phyloP scores from a whole-genome alignment of 2,329 filamentous ascomycete genomes.

The Verticillium nonalfalfae region DNA sequence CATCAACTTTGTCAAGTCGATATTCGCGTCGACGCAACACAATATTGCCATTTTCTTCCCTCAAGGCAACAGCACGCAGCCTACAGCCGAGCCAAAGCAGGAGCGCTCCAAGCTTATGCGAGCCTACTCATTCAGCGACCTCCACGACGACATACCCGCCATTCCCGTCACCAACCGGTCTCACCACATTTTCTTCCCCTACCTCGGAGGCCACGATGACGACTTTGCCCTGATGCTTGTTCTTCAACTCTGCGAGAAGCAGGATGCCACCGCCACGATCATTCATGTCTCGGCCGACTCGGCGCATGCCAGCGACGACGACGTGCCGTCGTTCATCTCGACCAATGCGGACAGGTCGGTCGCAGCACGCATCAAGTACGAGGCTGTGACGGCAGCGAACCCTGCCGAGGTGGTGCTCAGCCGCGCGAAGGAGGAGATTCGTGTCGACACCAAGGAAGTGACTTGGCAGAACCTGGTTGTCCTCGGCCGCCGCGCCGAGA shows the following conservation, averaged over 20 bases:
- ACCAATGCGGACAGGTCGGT: slow-evolving; percentile 14
- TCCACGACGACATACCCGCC: slow-evolving; percentile 34
- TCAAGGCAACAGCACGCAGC: slow-evolving; percentile 46
- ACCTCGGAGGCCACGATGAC: slow-evolving; percentile 80
- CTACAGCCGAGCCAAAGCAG: slow-evolving; percentile 22
- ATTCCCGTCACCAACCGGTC: slow-evolving; percentile 59
- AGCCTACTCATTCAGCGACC: slow-evolving; percentile 51
- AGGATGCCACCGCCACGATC: slow-evolving; percentile 72
- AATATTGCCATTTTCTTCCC: slow-evolving; percentile 78
- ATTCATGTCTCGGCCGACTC: slow-evolving; percentile 33
- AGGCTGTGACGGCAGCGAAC: slow-evolving; percentile 5
- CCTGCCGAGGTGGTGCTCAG: slow-evolving; percentile 3
- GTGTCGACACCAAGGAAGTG: slow-evolving; percentile 1
- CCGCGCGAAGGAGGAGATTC: slow-evolving; percentile 7
- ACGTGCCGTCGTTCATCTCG: slow-evolving; percentile 19
- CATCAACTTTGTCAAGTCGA: slow-evolving; percentile 63
- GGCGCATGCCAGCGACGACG: slow-evolving; percentile 10
- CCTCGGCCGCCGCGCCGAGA: slow-evolving; percentile 16
- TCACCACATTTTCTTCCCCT: slow-evolving; percentile 83
- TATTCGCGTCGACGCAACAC: slow-evolving; percentile 57
- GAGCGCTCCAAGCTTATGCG: slow-evolving; percentile 37
- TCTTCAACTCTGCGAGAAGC: slow-evolving; percentile 76
- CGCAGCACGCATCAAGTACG: slow-evolving; percentile 15
- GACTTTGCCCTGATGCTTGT: slow-evolving; percentile 72
- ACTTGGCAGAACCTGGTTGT: slow-evolving; percentile 18